Evolutionary conservation across 495 filamentous ascomycete genomes (phyloP), one percentile per base, ranked within the genome.

Genomic region (Apodospora peruviana): DNA sequence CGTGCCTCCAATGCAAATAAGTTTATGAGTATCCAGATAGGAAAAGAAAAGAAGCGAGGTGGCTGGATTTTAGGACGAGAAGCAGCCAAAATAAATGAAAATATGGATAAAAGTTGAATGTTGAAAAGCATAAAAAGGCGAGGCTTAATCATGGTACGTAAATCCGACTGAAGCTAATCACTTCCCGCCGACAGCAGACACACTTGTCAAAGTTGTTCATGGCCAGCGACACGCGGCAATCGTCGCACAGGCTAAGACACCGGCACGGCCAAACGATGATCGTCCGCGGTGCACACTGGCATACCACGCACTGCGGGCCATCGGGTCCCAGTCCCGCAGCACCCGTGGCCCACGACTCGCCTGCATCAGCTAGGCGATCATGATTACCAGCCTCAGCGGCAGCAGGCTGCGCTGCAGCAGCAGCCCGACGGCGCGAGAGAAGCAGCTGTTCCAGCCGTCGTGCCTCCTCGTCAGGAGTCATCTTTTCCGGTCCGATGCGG

Each of bases 161-260:
- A 57, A 98, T 78, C 54, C 91, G 79, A 50, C 84, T 85, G 66
- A 93, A 97, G 19, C 90, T 91, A 22, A 79, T 80, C 20, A 96
- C 86, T 52, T 91, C 86, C 51, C 86, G 79, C 42, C 93, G 76
- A 62, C 93, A 97, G 53, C 91, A 96, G 18, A 96, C 90, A 56
- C 93, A 98, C 56, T 85, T 91, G 37, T 88, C 85, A 59, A 91
- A 96, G 66, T 97, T 97, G 58, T 95, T 96, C 86, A 94, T 87
- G 7, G 93, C 93, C 24, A 98, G 77, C 45, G 86, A 89, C 20
- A 98, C 85, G 17, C 93, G 75, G 65, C 93, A 97, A 46, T 97
- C 93, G 60, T 98, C 93, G 59, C 93, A 97, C 20, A 96, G 73
- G 51, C 88, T 90, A 38, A 98, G 75, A 62, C 93, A 98, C 17